Conservation (phyloP, 768 basidiomycete species). For the Russula sp. region DNA sequence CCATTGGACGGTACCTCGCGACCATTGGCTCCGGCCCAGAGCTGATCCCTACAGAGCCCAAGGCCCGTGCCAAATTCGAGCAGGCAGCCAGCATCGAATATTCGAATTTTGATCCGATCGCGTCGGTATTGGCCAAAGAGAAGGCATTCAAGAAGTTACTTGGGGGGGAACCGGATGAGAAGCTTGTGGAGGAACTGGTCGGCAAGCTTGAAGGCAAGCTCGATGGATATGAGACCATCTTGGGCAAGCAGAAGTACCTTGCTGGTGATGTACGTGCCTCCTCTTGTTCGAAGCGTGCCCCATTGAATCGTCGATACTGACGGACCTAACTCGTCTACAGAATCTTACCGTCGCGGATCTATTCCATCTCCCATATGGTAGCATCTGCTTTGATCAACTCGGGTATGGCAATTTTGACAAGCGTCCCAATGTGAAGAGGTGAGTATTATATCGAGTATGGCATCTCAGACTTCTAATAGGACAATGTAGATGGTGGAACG, state of each 20-base stretch:
- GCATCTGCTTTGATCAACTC: neutral
- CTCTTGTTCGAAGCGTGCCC: no score
- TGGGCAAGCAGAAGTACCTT: constrained; percentile 25
- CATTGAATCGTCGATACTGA: neutral
- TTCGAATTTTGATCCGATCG: constrained; percentile 10
- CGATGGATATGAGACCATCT: constrained; percentile 10
- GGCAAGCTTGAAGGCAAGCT: constrained; percentile 5
- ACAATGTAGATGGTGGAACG: constrained; percentile 22
- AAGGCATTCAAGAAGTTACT: neutral
- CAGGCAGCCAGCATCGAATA: constrained; percentile 36
- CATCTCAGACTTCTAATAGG: neutral
- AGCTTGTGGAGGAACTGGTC: neutral
- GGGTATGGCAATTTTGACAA: neutral
- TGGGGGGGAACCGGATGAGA: constrained; percentile 4
- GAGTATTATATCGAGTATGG: neutral
- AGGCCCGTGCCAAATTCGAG: constrained; percentile 33
- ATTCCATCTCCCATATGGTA: constrained; percentile 13
- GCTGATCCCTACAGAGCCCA: constrained; percentile 31
- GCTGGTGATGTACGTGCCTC: constrained; percentile 19
- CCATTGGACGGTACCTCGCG: constrained; percentile 33
- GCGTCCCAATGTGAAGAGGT: constrained; percentile 20
- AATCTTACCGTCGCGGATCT: constrained; percentile 22
- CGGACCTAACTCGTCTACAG: neutral
- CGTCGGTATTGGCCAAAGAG: neutral
- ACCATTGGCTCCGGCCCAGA: constrained; percentile 32